Base-by-base conservation (phyloP, 148 eudicot genomes). In the Rheum nobile region DNA sequence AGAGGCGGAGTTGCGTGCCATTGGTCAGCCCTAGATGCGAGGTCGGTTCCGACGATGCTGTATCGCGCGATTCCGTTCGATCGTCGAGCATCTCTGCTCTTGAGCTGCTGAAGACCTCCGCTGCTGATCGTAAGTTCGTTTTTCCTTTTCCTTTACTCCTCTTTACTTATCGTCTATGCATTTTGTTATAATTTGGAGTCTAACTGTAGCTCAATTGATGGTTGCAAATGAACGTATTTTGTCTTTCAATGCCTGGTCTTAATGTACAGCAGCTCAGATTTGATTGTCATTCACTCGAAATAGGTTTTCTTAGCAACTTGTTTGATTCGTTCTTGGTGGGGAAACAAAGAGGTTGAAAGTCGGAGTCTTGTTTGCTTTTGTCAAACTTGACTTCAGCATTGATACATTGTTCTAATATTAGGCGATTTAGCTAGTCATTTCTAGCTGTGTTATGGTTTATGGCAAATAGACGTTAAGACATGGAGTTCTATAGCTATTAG, bases 81-180 rank as follows among this genome's bases (percentile, higher is more conserved):
- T 71, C 82, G 11, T 81, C 86, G 21, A 80, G 83, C 37, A 42
- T 84, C 17, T 76, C 86, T 63, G 86, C 84, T 34, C 86, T 81
- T 69, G 84, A 84, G 48, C 84, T 47, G 74, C 82, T 84, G 67
- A 84, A 86, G 79, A 72, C 87, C 57, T 74, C 82, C 31, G 93
- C 82, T 57, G 88, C 82, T 72, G 79, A 81, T 79, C 83, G 80
- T 83, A 74, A 17, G 84, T 79, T 26, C 67, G 44, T 22, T 55
- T 61, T 59, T 19, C n/a, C 68, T 57, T 12, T 43, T 69, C 46
- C 14, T 4, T 28, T 16, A 21, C 29, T 0, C 13, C 29, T 6
- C 39, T 11, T 21, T 1, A 21, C 11, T 77, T 57, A 7, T 13
- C 2, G 16, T 43, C 8, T 8, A 0, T 73, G 42, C 16, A 73